Evolutionary conservation across 306 rosid genomes (phyloP).

Genomic region (Parietaria judaica): DNA sequence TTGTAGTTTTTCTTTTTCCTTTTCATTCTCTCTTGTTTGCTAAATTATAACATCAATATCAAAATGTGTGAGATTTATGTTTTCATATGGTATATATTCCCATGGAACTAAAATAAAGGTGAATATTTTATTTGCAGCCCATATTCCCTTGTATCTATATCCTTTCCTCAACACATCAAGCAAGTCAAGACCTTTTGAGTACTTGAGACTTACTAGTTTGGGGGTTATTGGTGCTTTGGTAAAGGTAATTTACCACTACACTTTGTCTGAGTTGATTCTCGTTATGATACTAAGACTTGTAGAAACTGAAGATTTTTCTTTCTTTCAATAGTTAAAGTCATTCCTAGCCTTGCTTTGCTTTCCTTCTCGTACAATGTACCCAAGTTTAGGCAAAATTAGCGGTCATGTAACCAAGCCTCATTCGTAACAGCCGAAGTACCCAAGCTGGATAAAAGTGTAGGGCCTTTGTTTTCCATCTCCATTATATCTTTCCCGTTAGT

Average conservation of each 20-base stretch:
- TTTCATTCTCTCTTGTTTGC: no score
- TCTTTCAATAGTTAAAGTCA: no score
- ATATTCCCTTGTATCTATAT: constrained; percentile 55
- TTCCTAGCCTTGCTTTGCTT: no score
- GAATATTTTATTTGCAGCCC: constrained; percentile 47
- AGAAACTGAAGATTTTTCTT: no score
- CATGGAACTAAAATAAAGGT: neutral
- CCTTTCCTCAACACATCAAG: constrained; percentile 73
- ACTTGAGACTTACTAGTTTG: constrained; percentile 77
- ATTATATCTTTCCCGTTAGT: neutral
- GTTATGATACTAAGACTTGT: neutral
- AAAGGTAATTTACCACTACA: constrained; percentile 47
- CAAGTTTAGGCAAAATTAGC: no score
- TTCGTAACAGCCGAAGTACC: no score
- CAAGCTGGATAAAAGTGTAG: no score
- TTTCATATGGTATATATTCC: neutral
- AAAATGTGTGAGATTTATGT: no score
- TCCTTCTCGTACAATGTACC: no score
- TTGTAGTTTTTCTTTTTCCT: no score
- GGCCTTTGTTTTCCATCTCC: neutral
- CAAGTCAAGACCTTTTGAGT: constrained; percentile 71
- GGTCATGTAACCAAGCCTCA: no score
- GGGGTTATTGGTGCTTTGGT: constrained; percentile 90
- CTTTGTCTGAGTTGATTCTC: neutral
- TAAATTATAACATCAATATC: no score